Conservation (phyloP, 1,139 yeast genomes). For the Blastobotrys illinoisensis region DNA sequence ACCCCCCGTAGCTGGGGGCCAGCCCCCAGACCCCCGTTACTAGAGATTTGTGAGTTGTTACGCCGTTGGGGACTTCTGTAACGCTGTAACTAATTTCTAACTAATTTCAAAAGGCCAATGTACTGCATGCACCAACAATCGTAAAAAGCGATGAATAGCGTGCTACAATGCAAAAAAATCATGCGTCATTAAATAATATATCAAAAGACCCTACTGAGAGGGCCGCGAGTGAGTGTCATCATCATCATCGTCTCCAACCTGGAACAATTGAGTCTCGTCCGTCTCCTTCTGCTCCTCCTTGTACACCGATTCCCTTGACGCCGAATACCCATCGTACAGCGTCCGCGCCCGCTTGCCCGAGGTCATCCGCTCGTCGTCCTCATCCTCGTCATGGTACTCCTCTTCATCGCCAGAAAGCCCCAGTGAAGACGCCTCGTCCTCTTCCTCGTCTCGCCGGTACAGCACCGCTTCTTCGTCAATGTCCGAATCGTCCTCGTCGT, state of each 20-base stretch:
- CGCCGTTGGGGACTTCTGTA: too few species aligned
- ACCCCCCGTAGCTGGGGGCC: too few species aligned
- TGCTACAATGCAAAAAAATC: too few species aligned
- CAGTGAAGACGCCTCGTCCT: slow-evolving; percentile 9
- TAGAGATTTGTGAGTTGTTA: too few species aligned
- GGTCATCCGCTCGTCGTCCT: slow-evolving; percentile 12
- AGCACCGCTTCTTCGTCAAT: slow-evolving; percentile 4
- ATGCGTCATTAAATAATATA: not conserved
- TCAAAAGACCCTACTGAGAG: not conserved
- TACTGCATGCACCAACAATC: too few species aligned
- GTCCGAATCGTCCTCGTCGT: slow-evolving; percentile 19
- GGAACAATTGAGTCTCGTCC: not conserved
- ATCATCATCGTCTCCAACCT: not conserved
- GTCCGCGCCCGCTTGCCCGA: slow-evolving; percentile 21
- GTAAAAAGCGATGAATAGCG: not conserved
- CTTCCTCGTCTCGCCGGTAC: slow-evolving; percentile 16
- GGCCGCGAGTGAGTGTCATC: not conserved
- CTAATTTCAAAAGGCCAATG: too few species aligned
- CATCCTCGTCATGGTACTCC: slow-evolving; percentile 14
- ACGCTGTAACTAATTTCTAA: too few species aligned
- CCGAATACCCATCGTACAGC: slow-evolving; percentile 16
- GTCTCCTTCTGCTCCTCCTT: not conserved
- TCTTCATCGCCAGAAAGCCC: slow-evolving; percentile 6
- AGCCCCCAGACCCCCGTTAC: too few species aligned
- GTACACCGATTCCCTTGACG: not conserved